A percentile compares a stretch with the other conserved stretches of the same genome.
These are phyloP conservation scores for Aspergillus nomiae DNA, from an alignment of 2,329 filamentous ascomycete species.

Conservation along the genomic window DNA sequence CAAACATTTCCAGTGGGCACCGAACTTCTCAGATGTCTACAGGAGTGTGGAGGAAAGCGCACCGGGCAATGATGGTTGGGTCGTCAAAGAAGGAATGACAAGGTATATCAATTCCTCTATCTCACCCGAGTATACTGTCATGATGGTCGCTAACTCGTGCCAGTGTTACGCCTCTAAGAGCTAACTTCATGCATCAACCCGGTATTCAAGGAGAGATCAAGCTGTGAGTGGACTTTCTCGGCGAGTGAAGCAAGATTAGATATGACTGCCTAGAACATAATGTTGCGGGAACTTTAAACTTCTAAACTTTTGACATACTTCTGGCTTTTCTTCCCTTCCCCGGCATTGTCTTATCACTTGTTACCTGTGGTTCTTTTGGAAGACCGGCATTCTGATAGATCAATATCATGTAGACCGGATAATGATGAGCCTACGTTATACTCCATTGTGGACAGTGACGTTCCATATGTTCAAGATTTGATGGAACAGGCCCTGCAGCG, in stretches of 20 bases:
- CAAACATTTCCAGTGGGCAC: conserved; percentile 94
- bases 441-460: conserved; percentile 80
- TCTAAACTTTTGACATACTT: conserved; percentile 28
- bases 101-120: conserved; percentile 58
- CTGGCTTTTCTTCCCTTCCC: conserved; percentile 10
- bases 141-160: conserved; percentile 10
- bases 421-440: conserved; percentile 54
- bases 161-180: conserved; percentile 86
- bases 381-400: conserved; percentile 35
- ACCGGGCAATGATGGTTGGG: conserved; percentile 91
- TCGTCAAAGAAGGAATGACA: conserved; percentile 81
- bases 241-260: conserved; percentile 23
- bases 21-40: conserved; percentile 82
- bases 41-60: conserved; percentile 77
- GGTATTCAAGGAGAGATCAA: conserved; percentile 72
- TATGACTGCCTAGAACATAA: conserved; percentile 28
- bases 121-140: background rate
- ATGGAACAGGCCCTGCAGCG: conserved; percentile 71
- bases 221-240: conserved; percentile 66
- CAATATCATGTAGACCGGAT: conserved; percentile 37
- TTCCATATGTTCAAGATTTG: conserved; percentile 85
- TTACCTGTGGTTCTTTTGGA: conserved; percentile 16
- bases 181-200: conserved; percentile 83
- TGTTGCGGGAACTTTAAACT: conserved; percentile 25
- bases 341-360: conserved; percentile 13